Evolutionary conservation across 225 moss, liverwort and hornwort genomes (phyloP).

Genomic region (Polytrichum commune): DNA sequence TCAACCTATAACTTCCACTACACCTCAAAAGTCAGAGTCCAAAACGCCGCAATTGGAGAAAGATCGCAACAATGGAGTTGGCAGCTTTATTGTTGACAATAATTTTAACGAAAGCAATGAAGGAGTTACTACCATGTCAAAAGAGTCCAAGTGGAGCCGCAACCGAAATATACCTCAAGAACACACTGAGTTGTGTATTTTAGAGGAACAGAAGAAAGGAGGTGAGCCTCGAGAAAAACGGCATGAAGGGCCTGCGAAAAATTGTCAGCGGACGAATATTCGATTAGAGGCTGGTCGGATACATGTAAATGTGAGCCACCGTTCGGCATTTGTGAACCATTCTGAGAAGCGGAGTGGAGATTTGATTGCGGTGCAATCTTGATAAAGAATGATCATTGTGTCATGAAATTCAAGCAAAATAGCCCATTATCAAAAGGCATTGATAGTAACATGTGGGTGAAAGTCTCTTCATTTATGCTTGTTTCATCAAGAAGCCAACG

Average conservation of each 20-base stretch:
- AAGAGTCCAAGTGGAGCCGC: background rate
- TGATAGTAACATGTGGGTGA: background rate
- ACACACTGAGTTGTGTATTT: background rate
- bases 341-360: constrained; percentile 41
- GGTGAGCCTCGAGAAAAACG: constrained; percentile 27
- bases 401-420: background rate
- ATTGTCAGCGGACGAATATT: constrained; percentile 68
- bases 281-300: constrained; percentile 63
- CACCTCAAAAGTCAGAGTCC: constrained; percentile 6
- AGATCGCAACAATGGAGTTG: constrained; percentile 4
- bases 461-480: no score
- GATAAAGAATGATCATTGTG: no score
- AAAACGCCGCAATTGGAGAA: constrained; percentile 5
- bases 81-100: background rate
- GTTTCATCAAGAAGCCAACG: background rate
- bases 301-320: constrained; percentile 85
- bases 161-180: background rate
- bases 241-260: constrained; percentile 36
- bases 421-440: background rate
- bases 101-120: background rate
- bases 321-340: constrained; percentile 44
- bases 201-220: constrained; percentile 5
- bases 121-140: background rate
- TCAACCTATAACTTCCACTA: background rate
- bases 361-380: constrained; percentile 57